Evolutionary conservation across 2,329 filamentous ascomycete genomes (phyloP).

Genomic region (Didymosphaeria variabile): DNA sequence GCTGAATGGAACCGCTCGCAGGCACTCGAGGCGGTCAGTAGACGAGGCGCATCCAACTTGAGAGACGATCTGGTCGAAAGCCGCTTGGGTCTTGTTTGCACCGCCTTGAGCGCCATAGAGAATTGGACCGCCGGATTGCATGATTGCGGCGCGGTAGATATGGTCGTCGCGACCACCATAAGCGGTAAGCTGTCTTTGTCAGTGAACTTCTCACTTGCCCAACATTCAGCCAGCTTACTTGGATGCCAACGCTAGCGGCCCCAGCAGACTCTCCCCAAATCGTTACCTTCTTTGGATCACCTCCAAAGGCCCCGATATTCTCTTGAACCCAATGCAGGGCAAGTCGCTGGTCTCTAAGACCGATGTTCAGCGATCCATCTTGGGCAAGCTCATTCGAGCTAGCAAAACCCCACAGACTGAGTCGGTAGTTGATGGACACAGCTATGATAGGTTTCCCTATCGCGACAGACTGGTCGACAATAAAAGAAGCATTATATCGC

Average conservation of each 20-base stretch:
- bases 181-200: constrained; percentile 4
- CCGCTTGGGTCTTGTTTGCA: constrained; percentile 63
- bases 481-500: constrained; percentile 67
- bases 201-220: not conserved
- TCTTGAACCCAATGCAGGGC: constrained; percentile 51
- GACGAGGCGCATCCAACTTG: constrained; percentile 59
- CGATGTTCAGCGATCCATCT: constrained; percentile 61
- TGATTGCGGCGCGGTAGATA: constrained; percentile 53
- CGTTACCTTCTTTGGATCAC: constrained; percentile 48
- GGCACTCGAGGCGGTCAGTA: constrained; percentile 44
- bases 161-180: constrained; percentile 46
- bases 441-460: constrained; percentile 25
- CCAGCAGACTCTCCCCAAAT: constrained; percentile 53
- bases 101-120: constrained; percentile 52
- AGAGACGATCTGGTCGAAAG: constrained; percentile 47
- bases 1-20: constrained; percentile 69
- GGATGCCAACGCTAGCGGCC: constrained; percentile 25
- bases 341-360: constrained; percentile 51
- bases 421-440: constrained; percentile 47
- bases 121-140: constrained; percentile 49
- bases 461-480: constrained; percentile 56
- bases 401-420: constrained; percentile 3
- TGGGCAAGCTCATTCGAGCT: not conserved
- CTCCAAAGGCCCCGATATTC: constrained; percentile 49
- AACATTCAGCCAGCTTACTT: not conserved